Evolutionary conservation across 164 flowering plant genomes (phyloP), one percentile per base, ranked within the genome.

Genomic region (Vitis rupestris): DNA sequence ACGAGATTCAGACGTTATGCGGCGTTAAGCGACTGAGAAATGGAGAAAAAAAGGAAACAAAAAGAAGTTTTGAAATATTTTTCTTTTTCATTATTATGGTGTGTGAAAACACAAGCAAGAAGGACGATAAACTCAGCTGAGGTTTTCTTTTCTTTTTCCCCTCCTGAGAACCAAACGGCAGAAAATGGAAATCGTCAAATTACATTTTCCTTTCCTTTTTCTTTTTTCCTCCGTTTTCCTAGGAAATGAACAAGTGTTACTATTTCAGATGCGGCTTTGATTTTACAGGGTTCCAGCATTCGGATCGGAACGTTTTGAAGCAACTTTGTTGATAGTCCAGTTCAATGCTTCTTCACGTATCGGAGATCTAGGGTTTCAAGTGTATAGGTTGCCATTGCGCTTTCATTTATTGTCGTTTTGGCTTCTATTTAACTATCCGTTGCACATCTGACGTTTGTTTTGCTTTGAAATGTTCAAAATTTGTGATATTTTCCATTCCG

Each of bases 251-350:
- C 44, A 4, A 37, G 44, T 37, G 44, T 37, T 37, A 37, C 44
- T 37, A 37, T 37, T 37, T 37, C 44, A 37, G 44, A 37, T 44
- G 9, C 37, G 52, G 12, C 19, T 47, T 17, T 30, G 47, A 12
- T 23, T 61, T 50, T 61, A 9, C 57, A 63, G 73, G 73, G 47
- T 56, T 64, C 27, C 9, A 55, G 67, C 57, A 7, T 27, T 48
- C 56, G 57, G 73, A 70, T 70, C 73, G 11, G 30, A 8, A 57
- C 23, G 59, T 57, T 16, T 16, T 12, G 10, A 19, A 57, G 56
- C n/a, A 53, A 0, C 8, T n/a, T 53, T 16, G 30, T 6, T 50
- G 29, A 29, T 27, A 19, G 9, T 15, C 29, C 51, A 63, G 15
- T 14, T 58, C 30, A 14, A 4, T 12, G 14, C 7, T 53, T 53